Evolutionary conservation across 2,329 filamentous ascomycete species (phyloP).

Genomic region (Gaeumannomyces tritici): DNA sequence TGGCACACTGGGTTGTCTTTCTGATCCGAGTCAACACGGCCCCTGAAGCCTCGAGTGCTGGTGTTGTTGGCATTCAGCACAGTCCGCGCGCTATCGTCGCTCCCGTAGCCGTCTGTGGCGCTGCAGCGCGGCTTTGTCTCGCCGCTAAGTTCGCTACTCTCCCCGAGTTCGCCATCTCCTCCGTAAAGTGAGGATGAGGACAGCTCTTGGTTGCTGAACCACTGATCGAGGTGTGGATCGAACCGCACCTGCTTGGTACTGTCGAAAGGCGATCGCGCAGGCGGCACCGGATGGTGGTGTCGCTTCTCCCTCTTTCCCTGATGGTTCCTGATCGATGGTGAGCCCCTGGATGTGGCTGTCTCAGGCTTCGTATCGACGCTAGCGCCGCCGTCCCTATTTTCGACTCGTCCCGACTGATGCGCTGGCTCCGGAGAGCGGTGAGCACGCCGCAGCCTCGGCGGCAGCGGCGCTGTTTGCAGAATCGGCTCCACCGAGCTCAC

Average conservation of each 20-base stretch:
- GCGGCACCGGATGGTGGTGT: no score
- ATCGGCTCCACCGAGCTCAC: not conserved
- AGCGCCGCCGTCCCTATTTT: not conserved
- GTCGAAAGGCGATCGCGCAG: not conserved
- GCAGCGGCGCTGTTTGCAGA: not conserved
- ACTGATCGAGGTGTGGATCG: not conserved
- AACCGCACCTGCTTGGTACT: conserved; percentile 2
- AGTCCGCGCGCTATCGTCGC: not conserved
- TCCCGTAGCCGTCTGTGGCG: not conserved
- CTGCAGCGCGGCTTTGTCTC: not conserved
- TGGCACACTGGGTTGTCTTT: not conserved
- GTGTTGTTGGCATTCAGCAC: not conserved
- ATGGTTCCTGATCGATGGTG: not conserved
- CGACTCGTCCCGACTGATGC: not conserved
- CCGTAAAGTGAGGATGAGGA: not conserved
- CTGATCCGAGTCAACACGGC: not conserved
- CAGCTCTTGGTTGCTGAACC: not conserved
- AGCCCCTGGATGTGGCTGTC: not conserved
- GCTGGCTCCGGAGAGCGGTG: not conserved
- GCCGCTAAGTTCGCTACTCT: not conserved
- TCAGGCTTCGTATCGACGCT: no score
- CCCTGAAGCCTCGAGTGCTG: not conserved
- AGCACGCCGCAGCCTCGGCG: no score
- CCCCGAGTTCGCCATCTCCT: not conserved
- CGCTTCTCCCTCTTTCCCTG: not conserved